A percentile compares a stretch with the other conserved stretches of the same genome.
Conservation (phyloP, 179 eudicot species). For the Gypsophila paniculata region DNA sequence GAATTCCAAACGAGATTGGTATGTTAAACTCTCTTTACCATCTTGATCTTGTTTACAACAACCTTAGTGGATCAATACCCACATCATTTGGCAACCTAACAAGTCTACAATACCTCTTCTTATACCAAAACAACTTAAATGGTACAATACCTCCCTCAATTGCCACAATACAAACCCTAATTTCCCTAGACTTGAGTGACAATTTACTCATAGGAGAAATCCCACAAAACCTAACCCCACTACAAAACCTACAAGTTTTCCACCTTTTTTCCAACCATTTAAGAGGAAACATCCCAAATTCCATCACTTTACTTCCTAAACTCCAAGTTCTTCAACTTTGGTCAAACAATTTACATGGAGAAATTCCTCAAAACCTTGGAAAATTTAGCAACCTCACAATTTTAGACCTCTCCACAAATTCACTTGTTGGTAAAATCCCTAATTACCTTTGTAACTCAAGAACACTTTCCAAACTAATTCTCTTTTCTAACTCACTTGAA, state of each 20-base stretch:
- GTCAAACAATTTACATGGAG: slow-evolving; percentile 62
- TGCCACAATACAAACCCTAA: slow-evolving; percentile 39
- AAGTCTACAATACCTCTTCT: slow-evolving; percentile 49
- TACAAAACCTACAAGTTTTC: slow-evolving; percentile 57
- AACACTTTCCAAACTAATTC: slow-evolving; percentile 61
- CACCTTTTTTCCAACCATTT: slow-evolving; percentile 78
- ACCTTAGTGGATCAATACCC: slow-evolving; percentile 66
- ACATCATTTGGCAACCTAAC: slow-evolving; percentile 68
- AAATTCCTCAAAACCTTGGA: slow-evolving; percentile 69
- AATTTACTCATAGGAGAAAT: slow-evolving; percentile 64
- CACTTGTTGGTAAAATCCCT: slow-evolving; percentile 70
- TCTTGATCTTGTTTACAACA: slow-evolving; percentile 76
- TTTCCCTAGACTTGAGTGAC: slow-evolving; percentile 75
- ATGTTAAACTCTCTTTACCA: slow-evolving; percentile 47
- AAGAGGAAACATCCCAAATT: slow-evolving; percentile 58
- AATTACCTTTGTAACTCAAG: slow-evolving; percentile 52
- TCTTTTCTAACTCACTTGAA: slow-evolving; percentile 65
- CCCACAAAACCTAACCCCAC: slow-evolving; percentile 36
- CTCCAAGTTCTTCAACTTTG: slow-evolving; percentile 81
- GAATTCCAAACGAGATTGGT: slow-evolving; percentile 64
- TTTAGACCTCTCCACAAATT: slow-evolving; percentile 79
- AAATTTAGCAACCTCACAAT: slow-evolving; percentile 62
- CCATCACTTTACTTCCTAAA: slow-evolving; percentile 48
- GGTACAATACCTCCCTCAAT: slow-evolving; percentile 61
- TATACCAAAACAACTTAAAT: slow-evolving; percentile 63